These are phyloP conservation scores for Voacanga thouarsii DNA, from an alignment of 257 asterid species.

Conservation along the genomic window DNA sequence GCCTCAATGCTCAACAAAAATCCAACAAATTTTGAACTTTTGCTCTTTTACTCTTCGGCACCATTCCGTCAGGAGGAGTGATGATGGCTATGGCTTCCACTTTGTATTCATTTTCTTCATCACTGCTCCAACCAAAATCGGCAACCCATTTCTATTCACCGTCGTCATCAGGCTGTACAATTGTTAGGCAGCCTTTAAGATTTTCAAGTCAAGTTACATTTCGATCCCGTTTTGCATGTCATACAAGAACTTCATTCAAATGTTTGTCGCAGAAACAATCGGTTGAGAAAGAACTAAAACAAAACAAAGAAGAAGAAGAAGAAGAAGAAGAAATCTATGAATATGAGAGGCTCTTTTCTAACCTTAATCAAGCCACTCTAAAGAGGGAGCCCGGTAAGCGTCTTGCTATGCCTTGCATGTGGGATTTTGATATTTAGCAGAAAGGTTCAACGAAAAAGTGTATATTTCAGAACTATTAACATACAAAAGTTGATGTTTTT, in stretches of 20 bases:
- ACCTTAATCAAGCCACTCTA: slow-evolving; percentile 72
- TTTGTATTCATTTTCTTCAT: slow-evolving; percentile 32
- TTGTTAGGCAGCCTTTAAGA: neutral
- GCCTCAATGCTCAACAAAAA: too few species aligned
- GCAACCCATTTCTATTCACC: slow-evolving; percentile 1
- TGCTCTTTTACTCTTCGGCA: neutral
- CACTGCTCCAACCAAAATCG: slow-evolving; percentile 25
- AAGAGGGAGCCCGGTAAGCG: slow-evolving; percentile 78
- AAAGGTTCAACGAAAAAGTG: neutral
- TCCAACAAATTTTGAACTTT: too few species aligned
- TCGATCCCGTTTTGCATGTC: slow-evolving; percentile 3
- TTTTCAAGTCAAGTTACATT: slow-evolving; percentile 13
- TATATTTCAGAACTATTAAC: neutral
- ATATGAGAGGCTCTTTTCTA: slow-evolving; percentile 79
- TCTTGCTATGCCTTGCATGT: neutral
- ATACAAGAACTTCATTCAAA: slow-evolving; percentile 29
- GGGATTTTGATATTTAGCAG: neutral
- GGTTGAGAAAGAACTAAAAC: slow-evolving; percentile 30
- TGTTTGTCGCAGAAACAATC: slow-evolving; percentile 46
- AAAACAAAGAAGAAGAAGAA: slow-evolving; percentile 40
- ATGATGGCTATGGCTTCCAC: slow-evolving; percentile 31
- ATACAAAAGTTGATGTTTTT: neutral
- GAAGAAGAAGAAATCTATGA: slow-evolving; percentile 44
- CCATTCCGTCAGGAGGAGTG: neutral
- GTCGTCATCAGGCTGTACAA: neutral